phyloP scores from a whole-genome alignment of 306 rosid species.

The Trifolium repens region DNA sequence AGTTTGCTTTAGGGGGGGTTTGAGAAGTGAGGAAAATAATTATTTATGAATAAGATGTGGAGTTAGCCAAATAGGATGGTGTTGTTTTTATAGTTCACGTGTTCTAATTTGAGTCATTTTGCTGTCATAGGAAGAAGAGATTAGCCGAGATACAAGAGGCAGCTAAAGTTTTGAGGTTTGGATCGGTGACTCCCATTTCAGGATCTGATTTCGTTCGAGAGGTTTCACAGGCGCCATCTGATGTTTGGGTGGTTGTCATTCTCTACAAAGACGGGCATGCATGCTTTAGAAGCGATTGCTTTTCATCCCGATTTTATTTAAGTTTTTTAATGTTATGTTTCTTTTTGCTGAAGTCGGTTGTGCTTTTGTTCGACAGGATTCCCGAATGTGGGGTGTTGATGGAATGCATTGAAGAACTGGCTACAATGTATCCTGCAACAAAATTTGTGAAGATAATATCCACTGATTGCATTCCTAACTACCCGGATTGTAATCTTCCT shows the following conservation, averaged over 20 bases:
- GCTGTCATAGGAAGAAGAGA: conserved; percentile 81
- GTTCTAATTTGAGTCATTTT: conserved; percentile 23
- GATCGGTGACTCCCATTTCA: conserved; percentile 82
- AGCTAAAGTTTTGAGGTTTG: conserved; percentile 78
- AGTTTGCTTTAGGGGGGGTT: no score
- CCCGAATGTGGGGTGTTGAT: conserved; percentile 80
- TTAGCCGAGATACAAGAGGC: conserved; percentile 84
- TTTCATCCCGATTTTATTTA: neutral
- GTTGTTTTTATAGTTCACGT: neutral
- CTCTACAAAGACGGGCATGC: conserved; percentile 94
- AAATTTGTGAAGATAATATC: conserved; percentile 94
- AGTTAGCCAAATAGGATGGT: neutral
- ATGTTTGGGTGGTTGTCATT: conserved; percentile 96
- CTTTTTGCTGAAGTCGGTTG: conserved; percentile 11
- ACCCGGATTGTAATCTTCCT: conserved; percentile 87
- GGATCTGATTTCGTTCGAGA: conserved; percentile 97
- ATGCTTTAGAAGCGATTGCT: conserved; percentile 25
- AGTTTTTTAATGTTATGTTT: conserved; percentile 6
- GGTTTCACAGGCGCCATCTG: conserved; percentile 96
- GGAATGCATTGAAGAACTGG: conserved; percentile 88
- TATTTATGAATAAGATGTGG: conserved; percentile 5
- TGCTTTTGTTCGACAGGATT: conserved; percentile 53
- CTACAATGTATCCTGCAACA: conserved; percentile 78
- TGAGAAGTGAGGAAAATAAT: neutral
- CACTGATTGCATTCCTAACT: conserved; percentile 95